phyloP scores from a whole-genome alignment of 176 grass and related monocot genomes.

The Dendrocalamus sinicus region DNA sequence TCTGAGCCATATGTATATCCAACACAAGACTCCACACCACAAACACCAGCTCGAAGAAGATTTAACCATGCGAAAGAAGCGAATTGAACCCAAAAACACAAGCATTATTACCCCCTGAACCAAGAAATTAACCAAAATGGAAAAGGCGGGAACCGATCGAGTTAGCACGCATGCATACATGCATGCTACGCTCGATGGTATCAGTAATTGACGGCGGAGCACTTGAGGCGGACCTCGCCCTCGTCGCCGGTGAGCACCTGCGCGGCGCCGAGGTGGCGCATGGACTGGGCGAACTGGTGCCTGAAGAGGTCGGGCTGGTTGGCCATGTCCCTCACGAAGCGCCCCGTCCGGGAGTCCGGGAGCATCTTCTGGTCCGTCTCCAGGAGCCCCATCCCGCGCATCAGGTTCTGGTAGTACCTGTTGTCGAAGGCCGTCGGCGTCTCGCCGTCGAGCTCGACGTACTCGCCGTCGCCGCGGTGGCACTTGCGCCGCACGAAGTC shows the following conservation, averaged over 20 bases:
- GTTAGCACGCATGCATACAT: too few species aligned
- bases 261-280: slow-evolving; percentile 62
- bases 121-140: slow-evolving; percentile 23
- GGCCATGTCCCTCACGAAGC: slow-evolving; percentile 41
- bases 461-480: slow-evolving; percentile 27
- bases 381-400: slow-evolving; percentile 65
- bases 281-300: slow-evolving; percentile 68
- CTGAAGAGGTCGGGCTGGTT: slow-evolving; percentile 31
- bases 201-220: slow-evolving; percentile 63
- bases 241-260: slow-evolving; percentile 76
- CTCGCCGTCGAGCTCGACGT: slow-evolving; percentile 69
- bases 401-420: slow-evolving; percentile 67
- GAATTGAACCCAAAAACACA: slow-evolving; percentile 24
- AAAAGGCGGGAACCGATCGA: background rate
- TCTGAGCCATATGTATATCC: background rate
- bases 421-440: slow-evolving; percentile 74
- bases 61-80: background rate
- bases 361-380: slow-evolving; percentile 61
- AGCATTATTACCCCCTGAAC: background rate
- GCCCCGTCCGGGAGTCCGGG: slow-evolving; percentile 60
- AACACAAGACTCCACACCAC: background rate
- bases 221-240: slow-evolving; percentile 74
- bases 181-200: background rate
- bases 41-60: background rate
- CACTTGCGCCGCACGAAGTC: slow-evolving; percentile 78